Base-by-base conservation (phyloP, 495 filamentous ascomycete genomes). In the Trichoderma parareesei region DNA sequence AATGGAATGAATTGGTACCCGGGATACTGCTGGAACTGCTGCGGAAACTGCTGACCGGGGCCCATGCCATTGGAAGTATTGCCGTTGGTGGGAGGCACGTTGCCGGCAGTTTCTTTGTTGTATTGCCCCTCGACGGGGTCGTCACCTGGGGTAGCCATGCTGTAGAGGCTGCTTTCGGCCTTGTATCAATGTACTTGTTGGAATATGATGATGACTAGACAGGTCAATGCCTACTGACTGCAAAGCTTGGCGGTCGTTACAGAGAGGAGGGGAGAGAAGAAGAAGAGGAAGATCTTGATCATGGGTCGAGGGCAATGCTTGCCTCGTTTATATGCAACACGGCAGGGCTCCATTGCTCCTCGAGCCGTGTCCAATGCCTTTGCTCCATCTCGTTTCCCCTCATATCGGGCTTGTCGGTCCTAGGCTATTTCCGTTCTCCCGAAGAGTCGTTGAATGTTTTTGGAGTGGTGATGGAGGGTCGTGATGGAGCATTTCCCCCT, bases 361-460 rank as follows among this genome's bases (percentile, higher is more conserved):
- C 9, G 11, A 37, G 53, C 33, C 53, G 20, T 35, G 20, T 16
- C 53, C 20, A 57, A 35, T 33, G 53, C 37, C 5, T 57, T n/a
- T 57, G 53, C 53, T 35, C 27, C 33, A 16, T 57, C 11, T 33
- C 9, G 5, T 20, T n/a, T 57, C 53, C 33, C 53, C 53, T 11
- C 53, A 57, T 35, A 16, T n/a, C 33, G 53, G 53, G 9, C 27
- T 35, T 13, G 33, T 14, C 8, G 9, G 20, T 57, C 18, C 53
- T 57, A 57, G 27, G 9, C 53, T 57, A 57, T 57, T 57, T 57
- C 53, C 53, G 53, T 57, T 57, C 2, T n/a, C 53, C 53, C 53
- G 53, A 55, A 57, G 27, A 27, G 27, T 27, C 27, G 27, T 27
- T 27, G 27, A 27, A 27, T 27, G 27, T 27, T 27, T 27, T 27